Evolutionary conservation across 2,329 filamentous ascomycete genomes (phyloP), one percentile per base, ranked within the genome.

Genomic region (Orbilia quercus): DNA sequence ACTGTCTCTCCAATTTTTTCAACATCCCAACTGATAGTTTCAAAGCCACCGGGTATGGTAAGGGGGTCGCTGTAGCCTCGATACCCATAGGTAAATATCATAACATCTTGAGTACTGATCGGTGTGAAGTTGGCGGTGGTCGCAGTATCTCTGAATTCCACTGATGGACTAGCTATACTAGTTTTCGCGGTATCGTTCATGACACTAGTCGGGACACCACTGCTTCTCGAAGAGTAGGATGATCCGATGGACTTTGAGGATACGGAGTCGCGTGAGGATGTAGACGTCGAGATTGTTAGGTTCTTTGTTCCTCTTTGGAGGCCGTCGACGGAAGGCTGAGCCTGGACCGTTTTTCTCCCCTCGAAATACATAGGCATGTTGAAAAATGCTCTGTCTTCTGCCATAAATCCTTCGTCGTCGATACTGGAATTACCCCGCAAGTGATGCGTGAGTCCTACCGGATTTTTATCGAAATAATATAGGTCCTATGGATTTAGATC

Each of bases 1-100:
- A 92, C 88, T 70, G 88, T 90, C 62, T 85, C 83, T 77, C 90
- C 86, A 78, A 92, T 91, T 73, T 84, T 85, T 76, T 88, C 85
- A 66, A 87, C 83, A 79, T 90, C 89, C 89, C 89, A 92, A 89
- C 89, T 59, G 4, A 72, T 65, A 12, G 67, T 72, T 53, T 72
- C 67, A 9, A 72, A 72, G 0, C 67, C 67, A 28, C 67, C 67
- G 44, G 67, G 67, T 40, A 64, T 58, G 14, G 44, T 65, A 6
- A 72, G 54, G 6, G 67, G 67, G 34, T 72, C 67, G 18, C 57
- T 72, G n/a, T 59, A 65, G 11, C 58, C 59, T 11, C 67, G 51
- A 28, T 72, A 72, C 6, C 67, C 67, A 51, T 72, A 72, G 22
- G 67, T 65, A 65, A 59, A 72, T 53, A 72, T 59, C 67, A 72